A percentile compares a stretch with the other conserved stretches of the same genome.
These are phyloP conservation scores for Penstemon eatonii DNA, from an alignment of 257 asterid genomes.

Conservation along the genomic window DNA sequence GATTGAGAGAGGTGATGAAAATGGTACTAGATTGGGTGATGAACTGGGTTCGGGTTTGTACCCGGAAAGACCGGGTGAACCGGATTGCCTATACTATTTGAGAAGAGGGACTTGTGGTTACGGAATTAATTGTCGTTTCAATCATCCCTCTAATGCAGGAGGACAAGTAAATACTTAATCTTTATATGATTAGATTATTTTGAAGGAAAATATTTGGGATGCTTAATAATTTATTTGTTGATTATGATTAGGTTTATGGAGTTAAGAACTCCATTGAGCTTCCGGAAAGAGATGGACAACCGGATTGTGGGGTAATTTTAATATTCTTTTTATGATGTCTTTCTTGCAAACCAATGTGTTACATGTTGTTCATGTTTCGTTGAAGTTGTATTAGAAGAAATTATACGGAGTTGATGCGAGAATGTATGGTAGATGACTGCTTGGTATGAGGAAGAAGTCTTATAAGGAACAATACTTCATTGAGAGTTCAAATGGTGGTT, in stretches of 20 bases:
- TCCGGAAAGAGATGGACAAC: conserved; percentile 65
- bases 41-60: conserved; percentile 39
- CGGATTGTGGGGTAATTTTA: conserved; percentile 58
- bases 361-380: conserved; percentile 6
- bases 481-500: neutral
- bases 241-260: conserved; percentile 37
- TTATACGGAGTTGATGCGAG: too few relatives aligned
- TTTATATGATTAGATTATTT: neutral
- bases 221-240: conserved; percentile 25
- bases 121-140: conserved; percentile 65
- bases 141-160: conserved; percentile 54
- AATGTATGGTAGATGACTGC: too few relatives aligned
- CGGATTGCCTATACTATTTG: conserved; percentile 63
- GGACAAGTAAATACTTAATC: conserved; percentile 32
- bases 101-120: conserved; percentile 74
- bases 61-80: conserved; percentile 76
- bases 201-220: neutral
- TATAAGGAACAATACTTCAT: neutral
- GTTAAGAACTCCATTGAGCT: conserved; percentile 37
- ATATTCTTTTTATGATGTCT: neutral
- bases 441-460: neutral
- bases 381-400: neutral
- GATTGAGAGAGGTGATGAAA: conserved; percentile 40
- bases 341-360: neutral
- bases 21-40: conserved; percentile 37